Conservation (phyloP, 257 asterid genomes). For the Linaria vulgaris region DNA sequence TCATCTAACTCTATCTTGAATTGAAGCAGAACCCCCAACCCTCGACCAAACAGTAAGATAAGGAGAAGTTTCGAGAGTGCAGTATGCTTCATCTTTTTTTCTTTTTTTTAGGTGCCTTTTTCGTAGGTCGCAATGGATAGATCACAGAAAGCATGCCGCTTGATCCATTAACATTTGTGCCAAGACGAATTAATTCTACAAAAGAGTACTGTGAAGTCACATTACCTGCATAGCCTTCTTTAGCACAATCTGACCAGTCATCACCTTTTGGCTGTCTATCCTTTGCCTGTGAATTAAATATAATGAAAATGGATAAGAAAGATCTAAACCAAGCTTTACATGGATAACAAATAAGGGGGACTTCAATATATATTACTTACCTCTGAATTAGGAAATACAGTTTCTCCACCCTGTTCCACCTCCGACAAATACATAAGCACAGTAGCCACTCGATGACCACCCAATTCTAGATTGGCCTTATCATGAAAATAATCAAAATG, state of each 20-base stretch:
- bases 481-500: slow-evolving; percentile 81
- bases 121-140: not conserved
- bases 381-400: slow-evolving; percentile 73
- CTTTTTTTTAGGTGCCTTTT: too few relatives aligned
- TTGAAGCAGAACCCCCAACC: too few relatives aligned
- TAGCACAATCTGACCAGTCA: slow-evolving; percentile 86
- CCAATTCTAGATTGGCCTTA: slow-evolving; percentile 64
- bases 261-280: slow-evolving; percentile 59
- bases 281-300: slow-evolving; percentile 39
- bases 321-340: slow-evolving; percentile 3
- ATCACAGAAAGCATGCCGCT: slow-evolving; percentile 5
- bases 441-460: slow-evolving; percentile 90
- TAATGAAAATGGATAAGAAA: not conserved
- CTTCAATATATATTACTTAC: slow-evolving; percentile 28
- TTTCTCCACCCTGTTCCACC: slow-evolving; percentile 82
- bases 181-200: not conserved
- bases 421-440: slow-evolving; percentile 85
- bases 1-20: too few relatives aligned
- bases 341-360: not conserved
- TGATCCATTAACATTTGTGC: not conserved
- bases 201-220: not conserved
- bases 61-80: too few relatives aligned
- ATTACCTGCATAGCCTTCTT: slow-evolving; percentile 77
- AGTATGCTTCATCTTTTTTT: too few relatives aligned
- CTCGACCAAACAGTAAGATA: too few relatives aligned